Percentiles rank a stretch among this genome's conserved stretches.
Conservation (phyloP, 176 grass and related monocot species). For the Aechmea fasciata region DNA sequence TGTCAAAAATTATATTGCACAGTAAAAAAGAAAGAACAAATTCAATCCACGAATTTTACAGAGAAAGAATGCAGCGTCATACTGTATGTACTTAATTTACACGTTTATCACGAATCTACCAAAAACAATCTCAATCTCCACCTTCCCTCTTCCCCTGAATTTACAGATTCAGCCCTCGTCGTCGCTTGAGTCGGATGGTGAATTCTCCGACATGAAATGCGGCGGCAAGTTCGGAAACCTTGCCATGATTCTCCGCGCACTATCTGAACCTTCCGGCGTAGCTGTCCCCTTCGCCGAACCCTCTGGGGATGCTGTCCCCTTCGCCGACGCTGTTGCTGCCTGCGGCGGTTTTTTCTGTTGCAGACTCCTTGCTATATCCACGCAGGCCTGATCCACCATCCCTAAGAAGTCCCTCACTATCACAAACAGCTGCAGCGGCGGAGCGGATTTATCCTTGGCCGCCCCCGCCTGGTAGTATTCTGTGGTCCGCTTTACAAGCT, state of each 20-base stretch:
- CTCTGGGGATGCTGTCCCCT: constrained; percentile 6
- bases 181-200: constrained; percentile 75
- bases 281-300: constrained; percentile 11
- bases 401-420: constrained; percentile 89
- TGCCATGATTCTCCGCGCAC: constrained; percentile 50
- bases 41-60: no score
- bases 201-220: constrained; percentile 78
- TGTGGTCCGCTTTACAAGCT: constrained; percentile 60
- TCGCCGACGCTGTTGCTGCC: background rate
- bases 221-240: constrained; percentile 86
- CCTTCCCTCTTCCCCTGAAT: constrained; percentile 10
- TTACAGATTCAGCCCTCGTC: constrained; percentile 50
- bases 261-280: constrained; percentile 33
- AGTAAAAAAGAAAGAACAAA: no score
- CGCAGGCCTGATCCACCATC: constrained; percentile 91
- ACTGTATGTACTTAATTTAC: background rate
- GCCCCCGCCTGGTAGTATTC: constrained; percentile 86
- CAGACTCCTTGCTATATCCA: constrained; percentile 64
- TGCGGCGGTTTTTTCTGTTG: constrained; percentile 38
- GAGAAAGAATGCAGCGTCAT: no score
- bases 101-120: background rate
- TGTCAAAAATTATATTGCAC: no score
- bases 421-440: constrained; percentile 73
- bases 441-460: constrained; percentile 52
- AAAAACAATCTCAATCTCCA: background rate